Conservation (phyloP, 1,284 basidiomycete species). For the Trichosporon sp. region DNA sequence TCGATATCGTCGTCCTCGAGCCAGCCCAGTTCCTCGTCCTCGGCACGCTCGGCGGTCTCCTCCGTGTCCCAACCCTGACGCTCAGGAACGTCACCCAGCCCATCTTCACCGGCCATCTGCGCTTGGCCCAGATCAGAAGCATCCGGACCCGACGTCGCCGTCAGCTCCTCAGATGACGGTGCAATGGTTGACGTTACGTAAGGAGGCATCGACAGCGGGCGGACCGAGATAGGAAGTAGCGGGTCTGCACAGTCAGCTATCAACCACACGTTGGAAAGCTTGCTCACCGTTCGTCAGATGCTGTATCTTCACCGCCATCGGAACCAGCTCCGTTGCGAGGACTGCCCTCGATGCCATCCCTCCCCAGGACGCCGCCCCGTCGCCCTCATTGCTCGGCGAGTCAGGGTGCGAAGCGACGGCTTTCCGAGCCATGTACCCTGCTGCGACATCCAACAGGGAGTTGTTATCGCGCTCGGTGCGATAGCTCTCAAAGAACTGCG, state of each 20-base stretch:
- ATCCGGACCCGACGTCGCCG: slow-evolving; percentile 15
- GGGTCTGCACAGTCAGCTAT: slow-evolving; percentile 34
- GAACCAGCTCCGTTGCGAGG: slow-evolving; percentile 50
- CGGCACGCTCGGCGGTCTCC: slow-evolving; percentile 10
- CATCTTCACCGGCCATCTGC: slow-evolving; percentile 28
- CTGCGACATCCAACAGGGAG: slow-evolving; percentile 48
- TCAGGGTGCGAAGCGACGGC: slow-evolving; percentile 25
- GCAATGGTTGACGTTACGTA: slow-evolving; percentile 20
- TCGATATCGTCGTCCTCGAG: slow-evolving; percentile 34
- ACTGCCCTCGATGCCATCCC: slow-evolving; percentile 42
- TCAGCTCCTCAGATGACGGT: slow-evolving; percentile 12
- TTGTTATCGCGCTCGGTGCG: slow-evolving; percentile 50
- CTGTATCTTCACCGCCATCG: slow-evolving; percentile 54
- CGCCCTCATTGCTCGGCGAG: slow-evolving; percentile 27
- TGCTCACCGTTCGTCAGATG: slow-evolving; percentile 28
- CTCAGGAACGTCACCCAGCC: slow-evolving; percentile 29
- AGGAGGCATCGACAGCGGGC: slow-evolving; percentile 38
- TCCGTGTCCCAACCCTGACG: slow-evolving; percentile 26
- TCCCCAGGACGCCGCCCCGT: slow-evolving; percentile 37
- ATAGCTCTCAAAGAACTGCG: slow-evolving; percentile 58
- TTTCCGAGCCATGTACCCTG: slow-evolving; percentile 44
- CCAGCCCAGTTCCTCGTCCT: slow-evolving; percentile 23
- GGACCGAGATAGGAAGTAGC: slow-evolving; percentile 42
- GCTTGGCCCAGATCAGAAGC: slow-evolving; percentile 21
- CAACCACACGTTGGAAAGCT: too few species aligned